Conservation (phyloP, 1,284 basidiomycete genomes). For the Pisolithus thermaeus region DNA sequence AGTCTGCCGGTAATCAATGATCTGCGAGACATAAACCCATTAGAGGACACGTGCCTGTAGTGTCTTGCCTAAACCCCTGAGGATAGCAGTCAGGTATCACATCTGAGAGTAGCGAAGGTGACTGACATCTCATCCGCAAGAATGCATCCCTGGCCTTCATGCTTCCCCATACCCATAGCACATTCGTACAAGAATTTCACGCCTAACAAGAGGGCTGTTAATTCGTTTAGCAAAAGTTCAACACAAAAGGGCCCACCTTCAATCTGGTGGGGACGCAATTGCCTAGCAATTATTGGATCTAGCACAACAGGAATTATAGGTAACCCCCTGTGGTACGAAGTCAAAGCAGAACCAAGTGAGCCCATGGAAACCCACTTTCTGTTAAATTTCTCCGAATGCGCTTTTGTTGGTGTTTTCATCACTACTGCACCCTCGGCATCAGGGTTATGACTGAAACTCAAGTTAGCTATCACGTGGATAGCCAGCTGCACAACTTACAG, state of each 20-base stretch:
- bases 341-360: not conserved
- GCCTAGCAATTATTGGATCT: constrained; percentile 79
- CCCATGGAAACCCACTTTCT: constrained; percentile 49
- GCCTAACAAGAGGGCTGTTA: constrained; percentile 35
- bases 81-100: constrained; percentile 9
- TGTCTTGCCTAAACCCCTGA: constrained; percentile 92
- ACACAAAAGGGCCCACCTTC: constrained; percentile 52
- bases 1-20: constrained; percentile 45
- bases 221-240: not conserved
- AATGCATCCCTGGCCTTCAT: constrained; percentile 90
- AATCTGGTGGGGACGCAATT: constrained; percentile 85
- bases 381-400: constrained; percentile 65
- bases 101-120: constrained; percentile 1
- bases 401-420: constrained; percentile 74
- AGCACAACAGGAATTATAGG: constrained; percentile 83
- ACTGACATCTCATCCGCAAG: constrained; percentile 91
- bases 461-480: constrained; percentile 8
- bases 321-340: constrained; percentile 37
- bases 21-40: not conserved
- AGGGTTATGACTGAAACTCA: constrained; percentile 60
- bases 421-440: constrained; percentile 73
- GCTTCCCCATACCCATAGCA: constrained; percentile 89
- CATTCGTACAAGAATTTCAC: constrained; percentile 93
- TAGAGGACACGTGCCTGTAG: constrained; percentile 47
- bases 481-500: constrained; percentile 38